Evolutionary conservation across 768 basidiomycete species (phyloP).

Genomic region (Boletus sensibilis): DNA sequence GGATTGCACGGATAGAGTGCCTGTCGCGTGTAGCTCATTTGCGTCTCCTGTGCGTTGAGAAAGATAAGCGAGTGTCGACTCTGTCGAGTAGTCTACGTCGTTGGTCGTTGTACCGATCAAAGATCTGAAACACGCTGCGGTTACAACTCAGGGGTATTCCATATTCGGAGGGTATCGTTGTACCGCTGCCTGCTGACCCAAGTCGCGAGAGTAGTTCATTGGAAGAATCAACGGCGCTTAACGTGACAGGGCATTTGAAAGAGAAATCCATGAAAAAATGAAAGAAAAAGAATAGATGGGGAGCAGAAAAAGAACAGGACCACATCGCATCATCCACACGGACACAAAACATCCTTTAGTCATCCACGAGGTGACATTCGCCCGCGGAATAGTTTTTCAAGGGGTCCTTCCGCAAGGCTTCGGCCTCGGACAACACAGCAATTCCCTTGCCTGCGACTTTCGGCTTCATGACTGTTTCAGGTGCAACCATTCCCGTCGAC

Average conservation of each 20-base stretch:
- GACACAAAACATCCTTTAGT: slow-evolving; percentile 16
- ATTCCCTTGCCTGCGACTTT: slow-evolving; percentile 49
- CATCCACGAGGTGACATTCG: slow-evolving; percentile 22
- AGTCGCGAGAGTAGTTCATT: slow-evolving; percentile 1
- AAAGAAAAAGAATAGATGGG: slow-evolving; percentile 11
- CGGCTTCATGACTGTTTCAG: slow-evolving; percentile 67
- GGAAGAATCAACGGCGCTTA: neutral
- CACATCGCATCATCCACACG: neutral
- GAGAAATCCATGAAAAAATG: neutral
- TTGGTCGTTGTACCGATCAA: slow-evolving; percentile 2
- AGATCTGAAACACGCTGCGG: slow-evolving; percentile 11
- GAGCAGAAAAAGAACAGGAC: slow-evolving; percentile 9
- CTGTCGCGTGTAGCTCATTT: slow-evolving; percentile 52
- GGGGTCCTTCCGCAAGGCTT: slow-evolving; percentile 75
- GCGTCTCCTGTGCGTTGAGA: neutral
- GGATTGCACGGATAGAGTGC: slow-evolving; percentile 70
- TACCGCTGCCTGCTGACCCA: neutral
- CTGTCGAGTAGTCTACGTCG: neutral
- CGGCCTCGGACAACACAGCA: slow-evolving; percentile 60
- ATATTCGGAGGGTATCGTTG: slow-evolving; percentile 2
- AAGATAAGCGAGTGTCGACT: neutral
- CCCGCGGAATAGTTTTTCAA: slow-evolving; percentile 67
- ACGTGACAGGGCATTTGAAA: neutral
- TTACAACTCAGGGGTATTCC: slow-evolving; percentile 19
- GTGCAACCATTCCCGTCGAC: slow-evolving; percentile 31